Base-by-base conservation (phyloP, 1,284 basidiomycete genomes). In the Xerocomus subilludens region DNA sequence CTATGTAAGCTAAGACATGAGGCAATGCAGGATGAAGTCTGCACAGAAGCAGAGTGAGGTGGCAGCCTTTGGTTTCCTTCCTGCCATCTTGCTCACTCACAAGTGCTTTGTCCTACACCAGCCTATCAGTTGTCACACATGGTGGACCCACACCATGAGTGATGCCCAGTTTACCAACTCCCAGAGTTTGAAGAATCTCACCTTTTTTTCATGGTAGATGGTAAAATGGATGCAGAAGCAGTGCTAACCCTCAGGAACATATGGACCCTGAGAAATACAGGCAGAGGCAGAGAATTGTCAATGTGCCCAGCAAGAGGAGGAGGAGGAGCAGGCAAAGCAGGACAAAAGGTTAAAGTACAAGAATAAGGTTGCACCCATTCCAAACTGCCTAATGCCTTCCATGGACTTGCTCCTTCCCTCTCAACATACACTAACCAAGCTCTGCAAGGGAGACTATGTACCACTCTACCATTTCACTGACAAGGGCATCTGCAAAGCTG, bases 311-410 rank as follows among this genome's bases (percentile, higher is more conserved):
- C 56, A 32, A 3, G 36, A 47, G 8, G 23, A 45, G 7, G 32
- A 45, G n/a, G 35, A 21, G 23, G 42, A 58, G 23, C 21, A 25
- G 5, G 18, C 38, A 5, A 25, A 11, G 9, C 35, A 69, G 25
- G 68, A 69, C 7, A 47, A 69, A 13, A 18, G 58, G 5, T 53
- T 45, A 10, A 69, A 69, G 30, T 27, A 69, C 27, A 69, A 45
- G 27, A 55, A 38, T 32, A 69, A 69, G 51, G 63, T 35, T 14
- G 2, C n/a, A 0, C 49, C 49, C 2, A 55, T 69, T 8, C 47
- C 36, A 0, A 18, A 55, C 38, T 56, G 21, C 9, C 49, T 30
- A 1, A 20, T 69, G 8, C 59, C 32, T 8, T 7, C n/a, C 7
- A 16, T 3, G 7, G 25, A 51, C 0, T 16, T 63, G 8, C 25